Base-by-base conservation (phyloP, 257 asterid species). In the Fraxinus cuspidata region DNA sequence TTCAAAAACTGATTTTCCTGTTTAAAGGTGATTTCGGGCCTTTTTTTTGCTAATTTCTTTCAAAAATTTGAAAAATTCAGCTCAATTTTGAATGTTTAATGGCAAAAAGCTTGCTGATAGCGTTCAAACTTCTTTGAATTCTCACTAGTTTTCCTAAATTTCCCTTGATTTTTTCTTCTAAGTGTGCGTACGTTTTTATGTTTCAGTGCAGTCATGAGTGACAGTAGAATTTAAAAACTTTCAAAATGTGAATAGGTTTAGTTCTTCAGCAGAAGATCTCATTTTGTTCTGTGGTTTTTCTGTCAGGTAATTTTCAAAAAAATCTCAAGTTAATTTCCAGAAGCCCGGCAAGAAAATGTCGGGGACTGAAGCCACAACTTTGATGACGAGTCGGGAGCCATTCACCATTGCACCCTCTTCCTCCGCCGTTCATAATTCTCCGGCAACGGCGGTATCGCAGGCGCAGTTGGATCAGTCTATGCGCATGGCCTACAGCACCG, bases 301-400 rank as follows among this genome's bases (percentile, higher is more conserved):
- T 63, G 28, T 74, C 74, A 35, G 85, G 83, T 78, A 75, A 78
- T 66, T 63, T 12, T 28, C 7, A 72, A 64, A 34, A 34, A 8
- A 34, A 65, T 65, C 23, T 25, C 69, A 13, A 37, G 83, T 72
- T 29, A 78, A 73, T 75, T 75, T 83, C 74, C 37, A 75, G 74
- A 31, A 83, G 58, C 78, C 81, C 82, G 81, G 42, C 72, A 66
- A 10, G 69, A 5, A 69, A n/a, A 86, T 83, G 88, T 84, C 94
- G 78, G 85, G 80, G 32, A 27, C 49, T 10, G 89, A 85, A 74
- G 63, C 82, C 15, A 78, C 85, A 11, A 37, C 81, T 69, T 76
- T 69, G 77, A 81, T 83, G 80, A 65, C 83, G 16, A 80, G 53
- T 77, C 85, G 79, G 60, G 89, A 83, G 71, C 76, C 71, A 5